Conservation (phyloP, 2,329 filamentous ascomycete genomes). For the Septoria petroselini region DNA sequence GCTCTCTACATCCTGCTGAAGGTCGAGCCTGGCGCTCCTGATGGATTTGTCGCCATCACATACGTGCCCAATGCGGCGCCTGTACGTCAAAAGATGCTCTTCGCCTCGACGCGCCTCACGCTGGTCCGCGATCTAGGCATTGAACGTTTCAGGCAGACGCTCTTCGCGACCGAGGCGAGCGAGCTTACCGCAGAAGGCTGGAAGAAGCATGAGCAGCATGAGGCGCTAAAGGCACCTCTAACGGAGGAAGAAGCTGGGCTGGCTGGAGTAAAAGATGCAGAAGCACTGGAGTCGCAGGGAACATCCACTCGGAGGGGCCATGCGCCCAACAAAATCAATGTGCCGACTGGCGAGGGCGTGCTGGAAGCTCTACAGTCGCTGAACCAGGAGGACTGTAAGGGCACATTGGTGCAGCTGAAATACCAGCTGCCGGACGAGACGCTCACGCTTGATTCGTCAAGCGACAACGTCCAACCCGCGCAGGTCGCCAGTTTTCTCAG, state of each 20-base stretch:
- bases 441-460: slow-evolving; percentile 61
- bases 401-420: slow-evolving; percentile 28
- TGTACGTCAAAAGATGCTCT: slow-evolving; percentile 83
- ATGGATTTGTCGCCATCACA: slow-evolving; percentile 64
- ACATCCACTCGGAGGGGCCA: slow-evolving; percentile 57
- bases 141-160: slow-evolving; percentile 72
- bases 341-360: slow-evolving; percentile 60
- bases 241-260: slow-evolving; percentile 74
- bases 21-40: slow-evolving; percentile 52
- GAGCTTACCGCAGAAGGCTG: slow-evolving; percentile 71
- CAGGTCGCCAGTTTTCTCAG: slow-evolving; percentile 63
- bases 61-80: slow-evolving; percentile 77
- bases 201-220: slow-evolving; percentile 67
- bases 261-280: slow-evolving; percentile 69
- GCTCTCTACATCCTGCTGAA: slow-evolving; percentile 75
- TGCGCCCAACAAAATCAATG: slow-evolving; percentile 47
- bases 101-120: slow-evolving; percentile 72
- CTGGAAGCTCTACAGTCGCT: slow-evolving; percentile 62
- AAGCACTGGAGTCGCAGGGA: slow-evolving; percentile 71
- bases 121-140: slow-evolving; percentile 72
- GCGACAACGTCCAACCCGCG: slow-evolving; percentile 53
- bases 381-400: slow-evolving; percentile 42
- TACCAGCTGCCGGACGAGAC: slow-evolving; percentile 61
- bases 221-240: slow-evolving; percentile 60
- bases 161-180: slow-evolving; percentile 67